Evolutionary conservation across 1,284 basidiomycete species (phyloP).

Genomic region (Chalciporus piperatoides): DNA sequence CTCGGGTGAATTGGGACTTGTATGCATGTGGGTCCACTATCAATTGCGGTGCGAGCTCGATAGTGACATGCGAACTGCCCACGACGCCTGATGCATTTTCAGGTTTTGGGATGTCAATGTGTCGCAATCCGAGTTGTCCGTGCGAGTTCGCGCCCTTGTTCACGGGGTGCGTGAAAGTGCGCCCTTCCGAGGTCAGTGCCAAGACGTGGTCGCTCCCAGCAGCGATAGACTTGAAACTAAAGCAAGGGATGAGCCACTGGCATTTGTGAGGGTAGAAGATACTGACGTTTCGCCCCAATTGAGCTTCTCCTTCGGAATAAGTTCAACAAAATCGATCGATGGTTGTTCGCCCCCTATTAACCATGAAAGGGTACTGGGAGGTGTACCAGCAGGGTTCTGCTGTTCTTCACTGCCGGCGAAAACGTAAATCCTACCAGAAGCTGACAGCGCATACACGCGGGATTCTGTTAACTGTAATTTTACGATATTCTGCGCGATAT

Average conservation of each 20-base stretch:
- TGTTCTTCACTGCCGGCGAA: conserved; percentile 52
- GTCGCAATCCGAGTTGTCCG: conserved; percentile 82
- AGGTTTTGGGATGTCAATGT: conserved; percentile 51
- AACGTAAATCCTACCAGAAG: conserved; percentile 71
- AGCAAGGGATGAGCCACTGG: conserved; percentile 12
- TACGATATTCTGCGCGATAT: conserved; percentile 57
- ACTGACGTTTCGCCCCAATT: conserved; percentile 54
- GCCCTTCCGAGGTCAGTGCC: conserved; percentile 78
- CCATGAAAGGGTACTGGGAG: conserved; percentile 52
- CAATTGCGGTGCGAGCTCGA: conserved; percentile 60
- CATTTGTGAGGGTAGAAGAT: neutral
- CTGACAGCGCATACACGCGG: conserved; percentile 69
- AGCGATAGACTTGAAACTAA: conserved; percentile 69
- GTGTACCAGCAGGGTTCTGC: conserved; percentile 41
- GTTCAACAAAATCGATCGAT: conserved; percentile 46
- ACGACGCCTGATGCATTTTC: conserved; percentile 21
- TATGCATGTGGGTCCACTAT: conserved; percentile 50
- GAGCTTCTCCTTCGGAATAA: conserved; percentile 45
- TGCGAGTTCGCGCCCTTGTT: conserved; percentile 76
- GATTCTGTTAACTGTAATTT: conserved; percentile 54
- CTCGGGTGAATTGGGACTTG: conserved; percentile 37
- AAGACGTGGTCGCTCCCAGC: conserved; percentile 82
- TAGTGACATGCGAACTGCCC: conserved; percentile 36
- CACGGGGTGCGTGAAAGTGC: conserved; percentile 79
- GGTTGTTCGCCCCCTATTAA: conserved; percentile 56